phyloP scores from a whole-genome alignment of 805 yeast species.

The Wickerhamiella alocasiicola region DNA sequence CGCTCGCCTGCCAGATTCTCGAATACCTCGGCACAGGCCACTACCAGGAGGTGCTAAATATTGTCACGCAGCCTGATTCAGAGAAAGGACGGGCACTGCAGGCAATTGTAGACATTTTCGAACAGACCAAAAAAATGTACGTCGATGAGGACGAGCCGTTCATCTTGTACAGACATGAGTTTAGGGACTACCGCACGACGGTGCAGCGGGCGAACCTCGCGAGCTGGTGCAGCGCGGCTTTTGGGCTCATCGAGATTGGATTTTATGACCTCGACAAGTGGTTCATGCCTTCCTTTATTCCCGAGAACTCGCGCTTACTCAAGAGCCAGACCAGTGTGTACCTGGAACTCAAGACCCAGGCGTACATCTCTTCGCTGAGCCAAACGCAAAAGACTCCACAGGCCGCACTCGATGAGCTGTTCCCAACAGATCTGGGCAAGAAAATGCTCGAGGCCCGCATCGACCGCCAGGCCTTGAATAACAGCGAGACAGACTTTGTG shows the following conservation, averaged over 20 bases:
- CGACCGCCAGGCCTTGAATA: slow-evolving; percentile 36
- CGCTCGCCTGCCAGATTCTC: slow-evolving; percentile 67
- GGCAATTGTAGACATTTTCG: slow-evolving; percentile 62
- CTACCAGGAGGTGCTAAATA: slow-evolving; percentile 58
- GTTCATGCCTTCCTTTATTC: slow-evolving; percentile 79
- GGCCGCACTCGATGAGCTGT: slow-evolving; percentile 61
- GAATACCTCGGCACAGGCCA: slow-evolving; percentile 54
- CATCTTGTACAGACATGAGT: slow-evolving; percentile 19
- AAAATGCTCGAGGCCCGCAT: slow-evolving; percentile 23
- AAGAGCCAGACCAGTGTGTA: slow-evolving; percentile 71
- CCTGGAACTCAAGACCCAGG: slow-evolving; percentile 87
- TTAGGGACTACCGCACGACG: slow-evolving; percentile 26
- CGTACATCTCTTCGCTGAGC: slow-evolving; percentile 77
- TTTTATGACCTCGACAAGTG: slow-evolving; percentile 75
- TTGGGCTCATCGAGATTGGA: slow-evolving; percentile 77
- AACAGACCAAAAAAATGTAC: slow-evolving; percentile 59
- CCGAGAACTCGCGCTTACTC: slow-evolving; percentile 49
- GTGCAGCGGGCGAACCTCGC: slow-evolving; percentile 77
- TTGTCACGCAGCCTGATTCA: slow-evolving; percentile 53
- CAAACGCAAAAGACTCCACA: slow-evolving; percentile 43
- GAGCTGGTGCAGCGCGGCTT: slow-evolving; percentile 74
- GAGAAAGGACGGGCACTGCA: slow-evolving; percentile 49
- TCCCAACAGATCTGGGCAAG: slow-evolving; percentile 49
- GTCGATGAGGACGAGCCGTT: slow-evolving; percentile 20
- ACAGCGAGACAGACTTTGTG: slow-evolving; percentile 70